These are phyloP conservation scores for Bombardia bombarda DNA, from an alignment of 495 filamentous ascomycete genomes.

Conservation along the genomic window DNA sequence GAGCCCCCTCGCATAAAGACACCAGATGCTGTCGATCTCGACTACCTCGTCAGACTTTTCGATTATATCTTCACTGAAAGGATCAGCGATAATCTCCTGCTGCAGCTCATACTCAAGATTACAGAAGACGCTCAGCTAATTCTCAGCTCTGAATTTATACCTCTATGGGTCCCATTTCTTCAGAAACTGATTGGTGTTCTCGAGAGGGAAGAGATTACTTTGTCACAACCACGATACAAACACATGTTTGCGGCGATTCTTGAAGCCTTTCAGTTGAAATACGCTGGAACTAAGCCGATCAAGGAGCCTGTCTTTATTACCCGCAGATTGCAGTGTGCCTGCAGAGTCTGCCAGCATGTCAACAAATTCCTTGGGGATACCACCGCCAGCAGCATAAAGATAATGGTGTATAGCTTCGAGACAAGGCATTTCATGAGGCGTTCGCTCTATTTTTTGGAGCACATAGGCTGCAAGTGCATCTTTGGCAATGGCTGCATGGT, in stretches of 20 bases:
- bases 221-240: slow-evolving; percentile 6
- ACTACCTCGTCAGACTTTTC: slow-evolving; percentile 5
- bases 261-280: slow-evolving; percentile 2
- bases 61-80: slow-evolving; percentile 2
- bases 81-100: slow-evolving; percentile 1
- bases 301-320: too few relatives aligned
- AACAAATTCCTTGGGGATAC: too few relatives aligned
- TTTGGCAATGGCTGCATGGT: too few relatives aligned
- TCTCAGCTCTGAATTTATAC: neutral
- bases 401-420: too few relatives aligned
- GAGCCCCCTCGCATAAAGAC: too few relatives aligned
- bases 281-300: too few relatives aligned
- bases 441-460: too few relatives aligned
- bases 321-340: too few relatives aligned
- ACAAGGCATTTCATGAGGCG: too few relatives aligned
- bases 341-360: too few relatives aligned
- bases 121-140: slow-evolving; percentile 5
- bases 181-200: slow-evolving; percentile 3
- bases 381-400: too few relatives aligned
- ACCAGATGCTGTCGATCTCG: neutral
- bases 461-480: too few relatives aligned
- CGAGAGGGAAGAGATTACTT: neutral
- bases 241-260: slow-evolving; percentile 11
- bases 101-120: slow-evolving; percentile 8
- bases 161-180: slow-evolving; percentile 16